Conservation (phyloP, 2,329 filamentous ascomycete species). For the Aspergillus arachidicola region DNA sequence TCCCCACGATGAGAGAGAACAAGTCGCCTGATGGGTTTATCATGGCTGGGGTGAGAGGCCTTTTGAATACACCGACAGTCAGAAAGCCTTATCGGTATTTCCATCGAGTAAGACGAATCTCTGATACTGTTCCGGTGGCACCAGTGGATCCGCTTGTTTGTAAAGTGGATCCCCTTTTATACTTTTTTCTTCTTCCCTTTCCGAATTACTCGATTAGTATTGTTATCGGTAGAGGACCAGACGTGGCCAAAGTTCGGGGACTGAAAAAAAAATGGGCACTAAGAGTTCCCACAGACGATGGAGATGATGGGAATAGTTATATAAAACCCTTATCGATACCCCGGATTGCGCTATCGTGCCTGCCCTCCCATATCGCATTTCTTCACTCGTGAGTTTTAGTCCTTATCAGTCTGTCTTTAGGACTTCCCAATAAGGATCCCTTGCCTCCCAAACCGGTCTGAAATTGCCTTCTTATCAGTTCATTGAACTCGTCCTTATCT, state of each 20-base stretch:
- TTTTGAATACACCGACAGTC: background rate
- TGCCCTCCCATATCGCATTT: background rate
- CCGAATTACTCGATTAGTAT: constrained; percentile 12
- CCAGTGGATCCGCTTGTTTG: constrained; percentile 12
- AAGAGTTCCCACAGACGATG: background rate
- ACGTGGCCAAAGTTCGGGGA: background rate
- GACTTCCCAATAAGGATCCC: background rate
- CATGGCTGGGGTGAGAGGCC: background rate
- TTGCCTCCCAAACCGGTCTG: constrained; percentile 1
- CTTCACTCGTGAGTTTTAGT: background rate
- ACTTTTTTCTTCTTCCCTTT: constrained; percentile 2
- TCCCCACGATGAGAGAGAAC: background rate
- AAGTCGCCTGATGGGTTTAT: background rate
- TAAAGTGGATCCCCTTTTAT: constrained; percentile 8
- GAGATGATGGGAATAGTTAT: constrained; percentile 2
- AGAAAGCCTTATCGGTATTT: constrained; percentile 4
- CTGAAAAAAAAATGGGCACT: background rate
- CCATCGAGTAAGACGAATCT: constrained; percentile 15
- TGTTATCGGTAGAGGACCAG: background rate
- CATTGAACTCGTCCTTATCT: constrained; percentile 8
- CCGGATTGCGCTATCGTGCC: constrained; percentile 7
- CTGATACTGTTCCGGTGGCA: constrained; percentile 11
- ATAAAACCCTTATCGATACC: constrained; percentile 14
- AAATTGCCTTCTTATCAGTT: constrained; percentile 8
- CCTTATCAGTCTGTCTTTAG: constrained; percentile 10